Evolutionary conservation across 2,329 filamentous ascomycete species (phyloP).

Genomic region (Alternaria sp.): DNA sequence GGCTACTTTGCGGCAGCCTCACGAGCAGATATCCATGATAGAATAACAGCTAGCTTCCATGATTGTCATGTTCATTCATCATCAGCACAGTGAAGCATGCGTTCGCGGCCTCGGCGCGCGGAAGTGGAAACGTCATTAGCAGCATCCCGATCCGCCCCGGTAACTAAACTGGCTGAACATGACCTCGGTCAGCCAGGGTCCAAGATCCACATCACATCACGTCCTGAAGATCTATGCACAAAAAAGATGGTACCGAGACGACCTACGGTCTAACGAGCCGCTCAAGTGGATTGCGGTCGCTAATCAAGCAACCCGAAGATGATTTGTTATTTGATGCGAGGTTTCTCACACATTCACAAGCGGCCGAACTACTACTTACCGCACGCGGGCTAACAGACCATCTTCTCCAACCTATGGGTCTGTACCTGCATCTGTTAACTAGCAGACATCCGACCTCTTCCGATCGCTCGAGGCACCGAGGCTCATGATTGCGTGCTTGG

Average conservation of each 20-base stretch:
- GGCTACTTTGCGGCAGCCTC: constrained; percentile 33
- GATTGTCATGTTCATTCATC: not conserved
- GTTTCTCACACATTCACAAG: not conserved
- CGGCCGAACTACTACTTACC: constrained; percentile 1
- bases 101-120: not conserved
- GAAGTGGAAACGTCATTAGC: constrained; percentile 2
- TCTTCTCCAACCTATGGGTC: constrained; percentile 4
- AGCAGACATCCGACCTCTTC: constrained; percentile 9
- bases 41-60: constrained; percentile 10
- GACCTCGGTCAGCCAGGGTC: constrained; percentile 4
- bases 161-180: constrained; percentile 2
- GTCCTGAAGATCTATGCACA: not conserved
- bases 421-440: constrained; percentile 15
- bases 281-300: not conserved
- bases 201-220: not conserved
- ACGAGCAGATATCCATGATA: constrained; percentile 31
- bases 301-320: not conserved
- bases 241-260: not conserved
- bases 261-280: not conserved
- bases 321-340: not conserved
- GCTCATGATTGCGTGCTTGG: constrained; percentile 1
- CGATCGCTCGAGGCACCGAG: constrained; percentile 12
- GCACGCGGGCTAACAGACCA: not conserved
- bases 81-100: not conserved
- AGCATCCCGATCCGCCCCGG: constrained; percentile 15